Evolutionary conservation across 768 basidiomycete species (phyloP).

Genomic region (Termitomyces sp.): DNA sequence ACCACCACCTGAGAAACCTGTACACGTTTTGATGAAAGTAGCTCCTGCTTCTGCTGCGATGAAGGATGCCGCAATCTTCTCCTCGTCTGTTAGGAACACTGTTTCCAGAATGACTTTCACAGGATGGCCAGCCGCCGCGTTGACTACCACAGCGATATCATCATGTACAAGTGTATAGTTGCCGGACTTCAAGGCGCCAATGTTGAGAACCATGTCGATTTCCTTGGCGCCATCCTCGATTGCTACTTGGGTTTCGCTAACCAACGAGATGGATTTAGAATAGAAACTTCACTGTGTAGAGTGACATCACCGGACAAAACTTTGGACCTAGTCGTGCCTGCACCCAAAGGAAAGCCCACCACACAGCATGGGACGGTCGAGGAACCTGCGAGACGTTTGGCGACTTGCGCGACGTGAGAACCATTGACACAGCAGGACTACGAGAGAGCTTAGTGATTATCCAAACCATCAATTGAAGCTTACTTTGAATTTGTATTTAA

Average conservation of each 20-base stretch:
- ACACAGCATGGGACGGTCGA: constrained; percentile 44
- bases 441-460: constrained; percentile 1
- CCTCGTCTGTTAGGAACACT: constrained; percentile 39
- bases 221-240: constrained; percentile 46
- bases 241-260: constrained; percentile 46
- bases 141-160: constrained; percentile 41
- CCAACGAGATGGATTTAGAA: not conserved
- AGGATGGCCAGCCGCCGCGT: constrained; percentile 28
- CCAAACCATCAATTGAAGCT: not conserved
- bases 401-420: constrained; percentile 40
- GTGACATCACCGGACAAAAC: constrained; percentile 36
- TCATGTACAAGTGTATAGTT: constrained; percentile 35
- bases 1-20: constrained; percentile 48
- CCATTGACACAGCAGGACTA: constrained; percentile 57
- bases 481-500: constrained; percentile 49
- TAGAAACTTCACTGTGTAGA: not conserved
- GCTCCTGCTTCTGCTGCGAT: constrained; percentile 51
- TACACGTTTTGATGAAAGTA: constrained; percentile 53
- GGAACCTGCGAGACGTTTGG: constrained; percentile 36
- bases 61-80: constrained; percentile 46
- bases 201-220: constrained; percentile 52
- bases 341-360: constrained; percentile 52
- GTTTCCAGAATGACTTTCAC: constrained; percentile 58
- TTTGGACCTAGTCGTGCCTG: constrained; percentile 40
- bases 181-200: constrained; percentile 42